A percentile compares a stretch with the other conserved stretches of the same genome.
phyloP scores from a whole-genome alignment of 2,329 filamentous ascomycete genomes.

The Geosmithia flava region DNA sequence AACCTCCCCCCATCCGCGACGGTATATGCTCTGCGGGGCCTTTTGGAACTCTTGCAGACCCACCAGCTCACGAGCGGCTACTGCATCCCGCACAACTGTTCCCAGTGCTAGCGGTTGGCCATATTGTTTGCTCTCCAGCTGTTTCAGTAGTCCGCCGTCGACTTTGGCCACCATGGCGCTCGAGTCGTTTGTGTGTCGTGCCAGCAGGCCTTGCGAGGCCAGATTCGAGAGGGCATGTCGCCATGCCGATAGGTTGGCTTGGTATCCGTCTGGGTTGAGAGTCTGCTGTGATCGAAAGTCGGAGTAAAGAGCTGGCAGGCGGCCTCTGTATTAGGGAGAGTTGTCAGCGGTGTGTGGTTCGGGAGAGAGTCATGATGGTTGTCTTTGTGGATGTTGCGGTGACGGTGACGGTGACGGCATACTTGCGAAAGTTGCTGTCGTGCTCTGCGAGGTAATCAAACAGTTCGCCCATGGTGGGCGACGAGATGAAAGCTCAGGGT shows the following conservation, averaged over 20 bases:
- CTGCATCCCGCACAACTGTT: constrained; percentile 63
- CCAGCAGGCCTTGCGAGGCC: constrained; percentile 45
- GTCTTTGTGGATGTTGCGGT: background rate
- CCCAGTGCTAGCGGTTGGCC: constrained; percentile 73
- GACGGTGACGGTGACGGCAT: constrained; percentile 5
- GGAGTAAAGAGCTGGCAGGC: constrained; percentile 76
- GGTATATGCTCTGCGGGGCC: constrained; percentile 59
- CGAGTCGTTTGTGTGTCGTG: constrained; percentile 23
- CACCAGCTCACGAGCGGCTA: constrained; percentile 57
- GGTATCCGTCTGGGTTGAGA: constrained; percentile 76
- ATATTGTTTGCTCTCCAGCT: constrained; percentile 64
- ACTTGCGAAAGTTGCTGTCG: constrained; percentile 51
- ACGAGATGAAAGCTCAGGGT: background rate
- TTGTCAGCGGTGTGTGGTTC: constrained; percentile 1
- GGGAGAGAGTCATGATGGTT: background rate
- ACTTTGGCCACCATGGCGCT: constrained; percentile 40
- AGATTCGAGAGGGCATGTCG: constrained; percentile 60
- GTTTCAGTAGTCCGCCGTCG: constrained; percentile 52
- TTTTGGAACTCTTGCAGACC: constrained; percentile 56
- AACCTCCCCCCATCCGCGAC: constrained; percentile 52
- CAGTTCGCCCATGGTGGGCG: constrained; percentile 48
- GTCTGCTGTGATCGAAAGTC: constrained; percentile 66
- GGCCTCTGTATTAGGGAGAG: constrained; percentile 36
- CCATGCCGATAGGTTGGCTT: constrained; percentile 72
- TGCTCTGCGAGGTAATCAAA: constrained; percentile 51